These are phyloP conservation scores for Pavlovales sp. DNA, from an alignment of 208 protist species.

Conservation along the genomic window DNA sequence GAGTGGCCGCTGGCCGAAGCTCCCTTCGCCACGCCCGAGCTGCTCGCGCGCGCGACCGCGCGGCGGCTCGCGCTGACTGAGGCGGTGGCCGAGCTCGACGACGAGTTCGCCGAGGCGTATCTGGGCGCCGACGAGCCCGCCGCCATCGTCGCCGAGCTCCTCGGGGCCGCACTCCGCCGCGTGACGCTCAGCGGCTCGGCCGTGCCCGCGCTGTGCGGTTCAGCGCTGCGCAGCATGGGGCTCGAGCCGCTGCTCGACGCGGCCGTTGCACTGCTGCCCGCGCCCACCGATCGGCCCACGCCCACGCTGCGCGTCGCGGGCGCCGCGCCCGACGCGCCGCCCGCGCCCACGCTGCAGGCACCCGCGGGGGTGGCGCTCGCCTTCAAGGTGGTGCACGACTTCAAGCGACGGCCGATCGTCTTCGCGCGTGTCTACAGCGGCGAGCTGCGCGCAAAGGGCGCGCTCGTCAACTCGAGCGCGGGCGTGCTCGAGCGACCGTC, in stretches of 20 bases:
- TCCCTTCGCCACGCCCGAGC: background rate
- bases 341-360: background rate
- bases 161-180: slow-evolving; percentile 11
- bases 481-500: slow-evolving; percentile 39
- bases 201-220: slow-evolving; percentile 46
- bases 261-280: background rate
- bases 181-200: background rate
- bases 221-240: background rate
- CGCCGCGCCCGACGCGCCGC: too few species aligned
- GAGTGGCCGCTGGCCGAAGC: background rate
- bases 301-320: background rate
- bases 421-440: slow-evolving; percentile 62
- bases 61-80: slow-evolving; percentile 20
- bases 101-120: background rate
- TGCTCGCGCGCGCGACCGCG: background rate
- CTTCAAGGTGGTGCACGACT: slow-evolving; percentile 63
- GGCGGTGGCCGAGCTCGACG: slow-evolving; percentile 27
- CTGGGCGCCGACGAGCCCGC: background rate
- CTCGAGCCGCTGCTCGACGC: slow-evolving; percentile 19
- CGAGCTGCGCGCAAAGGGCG: slow-evolving; percentile 2
- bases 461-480: slow-evolving; percentile 14
- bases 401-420: slow-evolving; percentile 48
- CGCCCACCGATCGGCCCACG: background rate
- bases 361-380: slow-evolving; percentile 50
- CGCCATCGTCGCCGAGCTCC: background rate